Percentiles rank a stretch among this genome's conserved stretches.
Evolutionary conservation across 352 stramenopile species (phyloP).

Genomic region (Phytophthora multivora): DNA sequence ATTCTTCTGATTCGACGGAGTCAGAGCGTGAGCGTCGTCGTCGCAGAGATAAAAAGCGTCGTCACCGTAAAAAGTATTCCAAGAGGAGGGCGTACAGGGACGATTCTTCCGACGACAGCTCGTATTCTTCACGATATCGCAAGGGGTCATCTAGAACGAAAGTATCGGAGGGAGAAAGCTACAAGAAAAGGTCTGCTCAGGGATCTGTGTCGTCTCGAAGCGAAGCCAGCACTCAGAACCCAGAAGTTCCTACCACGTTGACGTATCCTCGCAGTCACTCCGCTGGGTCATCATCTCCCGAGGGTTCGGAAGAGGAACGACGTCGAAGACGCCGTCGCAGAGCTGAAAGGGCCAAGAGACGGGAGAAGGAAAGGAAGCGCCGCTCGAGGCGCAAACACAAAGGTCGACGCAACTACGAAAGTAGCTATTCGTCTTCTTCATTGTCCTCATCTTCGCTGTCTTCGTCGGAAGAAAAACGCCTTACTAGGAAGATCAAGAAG

Average conservation of each 20-base stretch:
- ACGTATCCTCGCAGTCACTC: slow-evolving; percentile 17
- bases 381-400: slow-evolving; percentile 20
- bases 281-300: background rate
- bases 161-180: background rate
- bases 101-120: slow-evolving; percentile 15
- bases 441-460: slow-evolving; percentile 21
- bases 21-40: slow-evolving; percentile 26
- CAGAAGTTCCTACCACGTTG: slow-evolving; percentile 12
- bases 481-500: slow-evolving; percentile 24
- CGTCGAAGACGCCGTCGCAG: slow-evolving; percentile 10
- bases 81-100: slow-evolving; percentile 5
- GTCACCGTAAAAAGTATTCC: slow-evolving; percentile 13
- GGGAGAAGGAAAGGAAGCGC: slow-evolving; percentile 15
- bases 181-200: background rate
- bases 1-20: slow-evolving; percentile 42
- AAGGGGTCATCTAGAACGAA: slow-evolving; percentile 1
- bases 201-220: slow-evolving; percentile 20
- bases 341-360: slow-evolving; percentile 16
- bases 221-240: slow-evolving; percentile 3
- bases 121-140: slow-evolving; percentile 4
- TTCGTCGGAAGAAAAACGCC: slow-evolving; percentile 30
- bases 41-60: slow-evolving; percentile 14
- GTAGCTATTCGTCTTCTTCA: slow-evolving; percentile 26
- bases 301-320: slow-evolving; percentile 21
- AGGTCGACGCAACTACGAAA: slow-evolving; percentile 22